Evolutionary conservation across 176 grass and related monocot genomes (phyloP).

Genomic region (sorghum (Sorghum bicolor)): Sorghum_bicolor_NCBIv3 NC_012876.2:64528001-64528500

Average conservation of each 20-base stretch:
- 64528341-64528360: slow-evolving; percentile 66
- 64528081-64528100: neutral
- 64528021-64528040: neutral
- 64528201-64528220: neutral
- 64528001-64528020: neutral
- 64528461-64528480: slow-evolving; percentile 42
- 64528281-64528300: slow-evolving; percentile 3
- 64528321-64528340: slow-evolving; percentile 32
- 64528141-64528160: neutral
- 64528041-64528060: neutral
- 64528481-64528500: slow-evolving; percentile 25
- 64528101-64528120: neutral
- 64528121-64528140: neutral
- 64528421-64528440: slow-evolving; percentile 71
- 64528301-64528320: slow-evolving; percentile 65
- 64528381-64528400: slow-evolving; percentile 39
- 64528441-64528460: slow-evolving; percentile 54
- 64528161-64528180: neutral
- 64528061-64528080: neutral
- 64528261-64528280: slow-evolving; percentile 1
- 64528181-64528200: neutral
- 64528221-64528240: neutral
- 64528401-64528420: slow-evolving; percentile 58
- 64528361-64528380: slow-evolving; percentile 56
- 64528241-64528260: neutral